A percentile compares a stretch with the other conserved stretches of the same genome.
Conservation (phyloP, 2,329 filamentous ascomycete genomes). For the Penicillium sp. region DNA sequence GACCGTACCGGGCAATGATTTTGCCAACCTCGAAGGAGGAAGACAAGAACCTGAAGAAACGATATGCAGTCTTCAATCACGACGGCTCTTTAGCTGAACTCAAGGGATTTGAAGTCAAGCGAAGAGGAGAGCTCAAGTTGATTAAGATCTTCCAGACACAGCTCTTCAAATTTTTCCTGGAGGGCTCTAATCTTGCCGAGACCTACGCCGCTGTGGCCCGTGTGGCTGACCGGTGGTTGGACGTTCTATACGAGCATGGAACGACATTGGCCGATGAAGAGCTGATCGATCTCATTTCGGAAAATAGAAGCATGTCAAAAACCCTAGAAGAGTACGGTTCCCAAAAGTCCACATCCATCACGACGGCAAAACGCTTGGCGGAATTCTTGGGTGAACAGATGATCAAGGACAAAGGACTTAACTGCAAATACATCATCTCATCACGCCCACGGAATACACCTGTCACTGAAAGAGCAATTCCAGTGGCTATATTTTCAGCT, state of each 20-base stretch:
- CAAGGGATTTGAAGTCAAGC: slow-evolving; percentile 97
- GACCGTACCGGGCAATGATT: slow-evolving; percentile 96
- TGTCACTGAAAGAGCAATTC: slow-evolving; percentile 90
- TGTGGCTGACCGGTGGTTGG: slow-evolving; percentile 93
- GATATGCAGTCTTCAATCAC: slow-evolving; percentile 98
- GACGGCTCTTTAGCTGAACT: slow-evolving; percentile 92
- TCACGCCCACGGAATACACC: slow-evolving; percentile 80
- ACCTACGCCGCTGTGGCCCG: slow-evolving; percentile 90
- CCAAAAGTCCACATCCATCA: slow-evolving; percentile 99
- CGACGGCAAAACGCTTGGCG: slow-evolving; percentile 87
- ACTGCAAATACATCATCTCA: slow-evolving; percentile 99
- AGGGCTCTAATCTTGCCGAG: slow-evolving; percentile 80
- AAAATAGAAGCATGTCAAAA: slow-evolving; percentile 98
- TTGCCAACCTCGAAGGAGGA: slow-evolving; percentile 97
- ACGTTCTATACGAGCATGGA: slow-evolving; percentile 86
- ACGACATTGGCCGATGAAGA: slow-evolving; percentile 91
- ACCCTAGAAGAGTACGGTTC: slow-evolving; percentile 91
- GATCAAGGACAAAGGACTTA: slow-evolving; percentile 98
- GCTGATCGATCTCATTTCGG: slow-evolving; percentile 98
- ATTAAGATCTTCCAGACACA: slow-evolving; percentile 99
- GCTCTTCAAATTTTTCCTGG: slow-evolving; percentile 98
- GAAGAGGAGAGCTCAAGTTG: slow-evolving; percentile 94
- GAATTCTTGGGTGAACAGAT: slow-evolving; percentile 98
- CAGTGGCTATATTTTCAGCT: slow-evolving; percentile 94
- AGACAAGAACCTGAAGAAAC: slow-evolving; percentile 99